Evolutionary conservation across 2,329 filamentous ascomycete genomes (phyloP).

Genomic region (Colletotrichum destructivum): DNA sequence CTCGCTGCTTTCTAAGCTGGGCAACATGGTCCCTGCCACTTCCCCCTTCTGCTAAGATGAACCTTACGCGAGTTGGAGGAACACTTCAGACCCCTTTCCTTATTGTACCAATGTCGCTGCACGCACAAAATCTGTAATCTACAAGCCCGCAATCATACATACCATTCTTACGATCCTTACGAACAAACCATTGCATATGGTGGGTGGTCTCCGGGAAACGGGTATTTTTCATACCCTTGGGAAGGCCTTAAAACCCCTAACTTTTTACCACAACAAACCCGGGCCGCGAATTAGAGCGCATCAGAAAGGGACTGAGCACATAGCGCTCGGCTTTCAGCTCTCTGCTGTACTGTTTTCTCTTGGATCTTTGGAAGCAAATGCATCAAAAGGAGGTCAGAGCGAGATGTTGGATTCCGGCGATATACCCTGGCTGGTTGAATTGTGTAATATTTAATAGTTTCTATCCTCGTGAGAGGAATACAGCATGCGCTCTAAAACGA

Average conservation of each 20-base stretch:
- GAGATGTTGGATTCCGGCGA: conserved; percentile 19
- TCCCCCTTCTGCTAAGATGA: conserved; percentile 19
- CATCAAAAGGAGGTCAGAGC: conserved; percentile 29
- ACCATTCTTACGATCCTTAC: conserved; percentile 73
- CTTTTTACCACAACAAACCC: conserved; percentile 13
- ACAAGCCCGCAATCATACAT: conserved; percentile 46
- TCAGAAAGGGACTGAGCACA: conserved; percentile 17
- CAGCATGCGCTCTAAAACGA: conserved; percentile 21
- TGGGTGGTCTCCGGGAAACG: conserved; percentile 39
- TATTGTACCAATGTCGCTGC: conserved; percentile 44
- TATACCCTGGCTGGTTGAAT: conserved; percentile 41
- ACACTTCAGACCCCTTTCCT: conserved; percentile 43
- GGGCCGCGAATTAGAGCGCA: conserved; percentile 29
- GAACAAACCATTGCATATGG: conserved; percentile 54
- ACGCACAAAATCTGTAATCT: conserved; percentile 37
- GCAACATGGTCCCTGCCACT: conserved; percentile 6
- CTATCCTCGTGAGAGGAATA: conserved; percentile 13
- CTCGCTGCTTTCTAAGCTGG: conserved; percentile 51
- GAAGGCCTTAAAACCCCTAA: background rate
- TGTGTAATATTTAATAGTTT: conserved; percentile 41
- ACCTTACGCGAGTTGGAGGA: conserved; percentile 28
- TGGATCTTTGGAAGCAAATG: conserved; percentile 11
- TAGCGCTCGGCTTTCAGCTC: conserved; percentile 1
- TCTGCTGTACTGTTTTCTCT: conserved; percentile 13
- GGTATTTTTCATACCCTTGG: background rate